Evolutionary conservation across 2,329 filamentous ascomycete species (phyloP).

Genomic region (Beauveria bassiana): DNA sequence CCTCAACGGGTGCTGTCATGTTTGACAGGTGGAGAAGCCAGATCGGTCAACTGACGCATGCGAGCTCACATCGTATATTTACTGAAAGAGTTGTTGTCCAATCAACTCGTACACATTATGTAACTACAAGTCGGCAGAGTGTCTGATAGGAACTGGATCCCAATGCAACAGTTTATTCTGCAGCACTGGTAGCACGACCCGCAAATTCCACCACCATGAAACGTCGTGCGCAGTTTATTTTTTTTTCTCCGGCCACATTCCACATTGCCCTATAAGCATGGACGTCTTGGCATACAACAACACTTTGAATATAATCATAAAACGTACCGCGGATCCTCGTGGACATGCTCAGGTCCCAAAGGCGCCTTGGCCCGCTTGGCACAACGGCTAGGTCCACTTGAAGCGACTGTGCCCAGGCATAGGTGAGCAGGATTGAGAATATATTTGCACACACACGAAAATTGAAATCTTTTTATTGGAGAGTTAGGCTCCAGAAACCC

Average conservation of each 20-base stretch:
- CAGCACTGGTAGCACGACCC: background rate
- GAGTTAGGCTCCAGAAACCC: background rate
- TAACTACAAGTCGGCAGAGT: background rate
- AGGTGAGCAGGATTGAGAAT: constrained; percentile 8
- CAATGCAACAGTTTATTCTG: background rate
- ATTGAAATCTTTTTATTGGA: background rate
- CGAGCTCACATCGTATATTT: background rate
- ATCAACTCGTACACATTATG: background rate
- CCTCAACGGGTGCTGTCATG: background rate
- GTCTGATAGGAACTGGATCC: background rate
- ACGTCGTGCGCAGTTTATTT: background rate
- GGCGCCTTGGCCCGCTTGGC: background rate
- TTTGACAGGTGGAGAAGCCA: background rate
- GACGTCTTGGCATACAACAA: background rate
- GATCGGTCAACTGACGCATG: background rate
- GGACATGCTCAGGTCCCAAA: background rate
- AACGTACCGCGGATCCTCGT: background rate
- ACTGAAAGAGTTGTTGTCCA: background rate
- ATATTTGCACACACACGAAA: background rate
- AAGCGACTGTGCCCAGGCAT: background rate
- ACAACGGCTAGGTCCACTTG: background rate
- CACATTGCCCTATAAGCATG: background rate
- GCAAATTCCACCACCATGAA: constrained; percentile 3
- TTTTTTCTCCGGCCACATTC: background rate
- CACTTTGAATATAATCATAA: background rate